phyloP scores from a whole-genome alignment of 108 stramenopile species.

The Nannochloropsis salina region DNA sequence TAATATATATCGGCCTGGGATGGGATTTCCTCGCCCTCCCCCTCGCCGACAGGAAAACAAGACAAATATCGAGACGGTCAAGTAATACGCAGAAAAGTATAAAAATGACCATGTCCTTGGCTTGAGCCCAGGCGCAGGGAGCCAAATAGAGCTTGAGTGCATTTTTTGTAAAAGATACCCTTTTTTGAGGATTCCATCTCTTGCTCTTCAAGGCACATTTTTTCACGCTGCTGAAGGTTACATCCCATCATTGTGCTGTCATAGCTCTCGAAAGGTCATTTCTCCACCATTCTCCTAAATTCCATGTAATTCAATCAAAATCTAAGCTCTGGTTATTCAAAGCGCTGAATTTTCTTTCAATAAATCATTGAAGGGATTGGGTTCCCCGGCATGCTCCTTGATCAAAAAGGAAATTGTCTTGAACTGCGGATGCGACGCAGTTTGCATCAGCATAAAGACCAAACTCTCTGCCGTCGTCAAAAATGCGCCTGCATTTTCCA shows the following conservation, averaged over 20 bases:
- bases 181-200: too few relatives aligned
- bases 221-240: too few relatives aligned
- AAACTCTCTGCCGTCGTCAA: constrained; percentile 58
- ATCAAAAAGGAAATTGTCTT: neutral
- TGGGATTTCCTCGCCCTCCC: too few relatives aligned
- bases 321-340: neutral
- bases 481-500: constrained; percentile 49
- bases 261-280: neutral
- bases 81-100: too few relatives aligned
- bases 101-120: too few relatives aligned
- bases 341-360: neutral
- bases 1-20: too few relatives aligned
- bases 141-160: too few relatives aligned
- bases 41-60: too few relatives aligned
- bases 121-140: too few relatives aligned
- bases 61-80: too few relatives aligned
- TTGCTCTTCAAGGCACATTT: too few relatives aligned
- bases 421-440: constrained; percentile 45
- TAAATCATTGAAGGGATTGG: neutral
- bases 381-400: constrained; percentile 8
- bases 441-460: constrained; percentile 47
- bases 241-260: neutral
- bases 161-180: too few relatives aligned
- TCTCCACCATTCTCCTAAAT: neutral
- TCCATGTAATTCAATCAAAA: neutral